These are phyloP conservation scores for Syzygium oleosum DNA, from an alignment of 345 rosid genomes.

Conservation along the genomic window DNA sequence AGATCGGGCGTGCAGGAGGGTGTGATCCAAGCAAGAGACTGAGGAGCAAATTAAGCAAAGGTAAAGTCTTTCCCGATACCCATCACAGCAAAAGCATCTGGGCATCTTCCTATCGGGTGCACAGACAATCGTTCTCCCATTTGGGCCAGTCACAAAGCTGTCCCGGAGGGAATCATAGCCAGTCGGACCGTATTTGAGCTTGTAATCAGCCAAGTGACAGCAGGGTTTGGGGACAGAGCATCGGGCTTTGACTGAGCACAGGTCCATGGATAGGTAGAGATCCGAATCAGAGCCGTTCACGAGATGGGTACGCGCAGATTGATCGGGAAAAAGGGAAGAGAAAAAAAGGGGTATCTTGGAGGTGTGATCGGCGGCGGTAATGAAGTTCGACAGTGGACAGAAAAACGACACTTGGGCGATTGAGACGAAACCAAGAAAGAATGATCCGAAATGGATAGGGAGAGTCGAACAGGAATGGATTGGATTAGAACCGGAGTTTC, in stretches of 20 bases:
- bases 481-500: neutral
- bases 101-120: conserved; percentile 22
- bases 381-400: neutral
- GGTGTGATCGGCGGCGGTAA: neutral
- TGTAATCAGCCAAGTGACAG: conserved; percentile 70
- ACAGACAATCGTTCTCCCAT: conserved; percentile 42
- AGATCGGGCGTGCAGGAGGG: conserved; percentile 50
- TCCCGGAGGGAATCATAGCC: conserved; percentile 46
- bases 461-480: neutral
- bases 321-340: neutral
- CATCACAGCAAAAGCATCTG: conserved; percentile 58
- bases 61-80: conserved; percentile 41
- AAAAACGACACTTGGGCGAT: neutral
- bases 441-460: neutral
- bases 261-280: neutral
- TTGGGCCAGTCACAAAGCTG: conserved; percentile 31
- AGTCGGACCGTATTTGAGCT: conserved; percentile 48
- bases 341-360: neutral
- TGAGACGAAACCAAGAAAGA: neutral
- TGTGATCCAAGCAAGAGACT: conserved; percentile 57
- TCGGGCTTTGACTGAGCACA: neutral
- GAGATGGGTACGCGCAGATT: neutral
- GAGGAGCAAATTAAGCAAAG: conserved; percentile 70
- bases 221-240: conserved; percentile 43
- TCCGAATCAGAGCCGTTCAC: neutral